Base-by-base conservation (phyloP, 228 moss, liverwort and hornwort genomes). In the Sphagnum fallax region DNA sequence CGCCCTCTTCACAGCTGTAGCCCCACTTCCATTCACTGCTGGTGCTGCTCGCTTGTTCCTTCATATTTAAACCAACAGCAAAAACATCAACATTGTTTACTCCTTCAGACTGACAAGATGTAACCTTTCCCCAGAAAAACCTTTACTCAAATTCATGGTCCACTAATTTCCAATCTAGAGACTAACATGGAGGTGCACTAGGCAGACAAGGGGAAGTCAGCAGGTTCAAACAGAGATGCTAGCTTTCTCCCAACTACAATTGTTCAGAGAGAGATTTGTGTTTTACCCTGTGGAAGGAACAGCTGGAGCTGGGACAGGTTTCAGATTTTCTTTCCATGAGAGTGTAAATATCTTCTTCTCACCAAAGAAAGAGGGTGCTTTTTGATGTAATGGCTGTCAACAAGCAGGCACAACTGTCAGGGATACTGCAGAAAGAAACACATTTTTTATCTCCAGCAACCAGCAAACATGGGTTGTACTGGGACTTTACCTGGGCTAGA, bases 291-390 rank as follows among this genome's bases (percentile, higher is more conserved):
- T 65, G 55, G 72, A 50, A 55, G 76, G 70, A 15, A 71, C 13
- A 52, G 79, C 79, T 49, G 76, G 85, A 16, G 63, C 69, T 15
- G 79, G 63, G 13, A 70, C 62, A 53, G 76, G 69, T 67, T 86
- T 86, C 7, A 72, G 52, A 55, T 8, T 8, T 55, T 55, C 55
- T 12, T 55, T 55, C 85, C 85, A 86, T 4, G 85, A 86, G 12
- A 86, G 70, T 60, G 76, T 79, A 65, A 86, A 76, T 15, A 72
- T 70, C 62, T 82, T 86, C 55, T 77, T 86, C 63, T 86, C 85
- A 48, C 82, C 85, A 63, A 86, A 79, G 59, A 86, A 86, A 6
- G 82, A 65, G 16, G 85, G 85, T 16, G 81, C 70, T 70, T 86
- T 86, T 53, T 79, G 71, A 70, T 86, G 85, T 51, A 86, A 71